These are phyloP conservation scores for Tephrocybe sp. DNA, from an alignment of 768 basidiomycete species.

Conservation along the genomic window DNA sequence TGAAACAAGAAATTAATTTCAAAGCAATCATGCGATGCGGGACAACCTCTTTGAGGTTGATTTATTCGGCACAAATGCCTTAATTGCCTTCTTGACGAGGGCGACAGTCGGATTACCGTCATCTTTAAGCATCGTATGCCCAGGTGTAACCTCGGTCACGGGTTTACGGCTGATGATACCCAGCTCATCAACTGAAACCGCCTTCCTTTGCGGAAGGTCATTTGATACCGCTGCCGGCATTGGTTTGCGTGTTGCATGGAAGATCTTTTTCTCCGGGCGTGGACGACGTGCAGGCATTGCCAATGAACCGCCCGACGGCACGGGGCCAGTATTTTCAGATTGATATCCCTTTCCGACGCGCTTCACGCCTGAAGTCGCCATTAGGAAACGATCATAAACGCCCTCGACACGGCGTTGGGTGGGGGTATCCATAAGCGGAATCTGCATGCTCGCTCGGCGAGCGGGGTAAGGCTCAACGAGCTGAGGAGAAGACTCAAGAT, in stretches of 20 bases:
- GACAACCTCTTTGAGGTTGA: slow-evolving; percentile 50
- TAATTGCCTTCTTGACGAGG: slow-evolving; percentile 69
- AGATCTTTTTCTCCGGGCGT: slow-evolving; percentile 39
- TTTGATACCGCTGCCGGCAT: slow-evolving; percentile 77
- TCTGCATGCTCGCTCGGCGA: slow-evolving; percentile 32
- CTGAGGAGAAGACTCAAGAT: slow-evolving; percentile 57
- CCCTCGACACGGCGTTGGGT: slow-evolving; percentile 62
- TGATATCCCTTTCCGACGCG: slow-evolving; percentile 81
- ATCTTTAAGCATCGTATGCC: slow-evolving; percentile 36
- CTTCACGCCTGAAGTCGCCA: slow-evolving; percentile 79
- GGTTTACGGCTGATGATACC: slow-evolving; percentile 46
- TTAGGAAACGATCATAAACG: slow-evolving; percentile 79
- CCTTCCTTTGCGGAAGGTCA: slow-evolving; percentile 44
- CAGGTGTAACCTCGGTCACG: slow-evolving; percentile 17
- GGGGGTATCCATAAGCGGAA: slow-evolving; percentile 52
- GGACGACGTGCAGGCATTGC: slow-evolving; percentile 6
- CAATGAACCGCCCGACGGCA: slow-evolving; percentile 30
- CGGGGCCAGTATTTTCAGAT: slow-evolving; percentile 55
- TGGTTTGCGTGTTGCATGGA: slow-evolving; percentile 46
- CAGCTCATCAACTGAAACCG: slow-evolving; percentile 62
- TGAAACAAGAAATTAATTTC: too few relatives aligned
- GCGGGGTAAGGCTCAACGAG: slow-evolving; percentile 66
- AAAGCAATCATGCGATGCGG: slow-evolving; percentile 35
- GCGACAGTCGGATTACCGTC: slow-evolving; percentile 49
- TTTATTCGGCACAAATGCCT: slow-evolving; percentile 71